Conservation (phyloP, 2,329 filamentous ascomycete species). For the Ophiocordyceps australis region DNA sequence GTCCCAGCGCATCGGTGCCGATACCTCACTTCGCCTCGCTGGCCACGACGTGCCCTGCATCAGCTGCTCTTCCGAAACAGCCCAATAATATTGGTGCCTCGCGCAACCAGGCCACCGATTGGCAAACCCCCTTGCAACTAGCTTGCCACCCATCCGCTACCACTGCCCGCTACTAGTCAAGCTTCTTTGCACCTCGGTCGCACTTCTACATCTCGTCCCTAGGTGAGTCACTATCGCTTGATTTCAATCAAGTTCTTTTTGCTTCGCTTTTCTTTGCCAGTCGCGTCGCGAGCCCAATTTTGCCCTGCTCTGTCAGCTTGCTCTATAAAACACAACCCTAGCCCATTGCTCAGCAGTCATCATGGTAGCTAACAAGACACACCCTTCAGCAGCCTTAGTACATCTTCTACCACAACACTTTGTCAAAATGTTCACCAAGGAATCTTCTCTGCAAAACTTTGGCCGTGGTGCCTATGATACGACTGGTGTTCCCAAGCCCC, state of each 20-base stretch:
- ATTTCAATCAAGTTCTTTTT: slow-evolving; percentile 3
- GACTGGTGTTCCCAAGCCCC: slow-evolving; percentile 28
- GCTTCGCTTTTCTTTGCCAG: slow-evolving; percentile 4
- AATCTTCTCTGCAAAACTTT: slow-evolving; percentile 21
- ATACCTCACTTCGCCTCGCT: slow-evolving; percentile 12
- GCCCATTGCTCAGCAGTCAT: background rate
- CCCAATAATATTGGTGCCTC: slow-evolving; percentile 16
- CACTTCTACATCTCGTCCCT: slow-evolving; percentile 10
- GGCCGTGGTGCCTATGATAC: slow-evolving; percentile 33
- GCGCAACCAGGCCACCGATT: slow-evolving; percentile 12
- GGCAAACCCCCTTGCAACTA: slow-evolving; percentile 9
- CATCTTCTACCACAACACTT: slow-evolving; percentile 14
- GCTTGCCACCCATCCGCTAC: slow-evolving; percentile 2
- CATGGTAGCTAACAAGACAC: slow-evolving; percentile 1
- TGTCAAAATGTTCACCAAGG: slow-evolving; percentile 18
- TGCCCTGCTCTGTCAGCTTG: background rate
- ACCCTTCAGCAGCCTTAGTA: slow-evolving; percentile 1
- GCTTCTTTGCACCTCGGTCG: slow-evolving; percentile 7
- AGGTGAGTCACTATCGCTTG: slow-evolving; percentile 18
- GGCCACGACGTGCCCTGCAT: slow-evolving; percentile 8
- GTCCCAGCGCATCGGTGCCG: slow-evolving; percentile 14
- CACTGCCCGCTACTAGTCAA: slow-evolving; percentile 5
- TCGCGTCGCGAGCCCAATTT: slow-evolving; percentile 1
- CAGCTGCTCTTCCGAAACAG: slow-evolving; percentile 12
- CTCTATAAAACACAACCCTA: slow-evolving; percentile 1